Percentiles rank a stretch among this genome's conserved stretches.
Evolutionary conservation across 1,284 basidiomycete genomes (phyloP).

Genomic region (Phlebopus sp.): DNA sequence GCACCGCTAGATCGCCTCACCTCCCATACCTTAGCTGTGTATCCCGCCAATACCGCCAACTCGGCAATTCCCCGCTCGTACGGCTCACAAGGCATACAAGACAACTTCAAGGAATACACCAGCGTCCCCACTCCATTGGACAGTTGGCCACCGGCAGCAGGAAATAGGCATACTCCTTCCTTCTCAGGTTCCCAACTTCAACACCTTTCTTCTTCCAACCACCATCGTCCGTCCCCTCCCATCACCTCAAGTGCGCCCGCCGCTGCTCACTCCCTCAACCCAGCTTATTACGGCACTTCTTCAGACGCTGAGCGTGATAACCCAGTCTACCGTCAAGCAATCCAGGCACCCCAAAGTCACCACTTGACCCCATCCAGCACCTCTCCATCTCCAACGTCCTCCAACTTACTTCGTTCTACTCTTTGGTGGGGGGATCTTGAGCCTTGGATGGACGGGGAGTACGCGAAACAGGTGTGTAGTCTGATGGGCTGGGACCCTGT

Average conservation of each 20-base stretch:
- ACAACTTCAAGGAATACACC: slow-evolving; percentile 33
- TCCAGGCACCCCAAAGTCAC: slow-evolving; percentile 25
- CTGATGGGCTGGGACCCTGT: slow-evolving; percentile 79
- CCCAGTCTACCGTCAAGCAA: slow-evolving; percentile 27
- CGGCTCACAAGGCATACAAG: slow-evolving; percentile 31
- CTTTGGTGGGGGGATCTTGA: slow-evolving; percentile 83
- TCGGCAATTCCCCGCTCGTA: slow-evolving; percentile 32
- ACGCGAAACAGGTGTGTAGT: slow-evolving; percentile 75
- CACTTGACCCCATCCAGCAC: slow-evolving; percentile 21
- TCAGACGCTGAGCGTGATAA: slow-evolving; percentile 40
- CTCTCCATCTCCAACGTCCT: slow-evolving; percentile 26
- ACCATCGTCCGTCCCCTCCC: slow-evolving; percentile 30
- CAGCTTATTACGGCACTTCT: slow-evolving; percentile 20
- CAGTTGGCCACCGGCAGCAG: slow-evolving; percentile 30
- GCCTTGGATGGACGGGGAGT: slow-evolving; percentile 91
- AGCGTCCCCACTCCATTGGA: slow-evolving; percentile 18
- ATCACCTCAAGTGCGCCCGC: slow-evolving; percentile 17
- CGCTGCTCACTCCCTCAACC: slow-evolving; percentile 13
- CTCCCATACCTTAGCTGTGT: slow-evolving; percentile 14
- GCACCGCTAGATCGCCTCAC: slow-evolving; percentile 23
- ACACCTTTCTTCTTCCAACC: slow-evolving; percentile 32
- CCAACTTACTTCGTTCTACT: slow-evolving; percentile 44
- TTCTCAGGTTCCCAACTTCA: slow-evolving; percentile 19
- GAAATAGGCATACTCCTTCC: slow-evolving; percentile 46
- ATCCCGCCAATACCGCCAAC: slow-evolving; percentile 14